A percentile compares a stretch with the other conserved stretches of the same genome.
Evolutionary conservation across 140 eudicot species (phyloP).

Genomic region (Artemisia princeps): DNA sequence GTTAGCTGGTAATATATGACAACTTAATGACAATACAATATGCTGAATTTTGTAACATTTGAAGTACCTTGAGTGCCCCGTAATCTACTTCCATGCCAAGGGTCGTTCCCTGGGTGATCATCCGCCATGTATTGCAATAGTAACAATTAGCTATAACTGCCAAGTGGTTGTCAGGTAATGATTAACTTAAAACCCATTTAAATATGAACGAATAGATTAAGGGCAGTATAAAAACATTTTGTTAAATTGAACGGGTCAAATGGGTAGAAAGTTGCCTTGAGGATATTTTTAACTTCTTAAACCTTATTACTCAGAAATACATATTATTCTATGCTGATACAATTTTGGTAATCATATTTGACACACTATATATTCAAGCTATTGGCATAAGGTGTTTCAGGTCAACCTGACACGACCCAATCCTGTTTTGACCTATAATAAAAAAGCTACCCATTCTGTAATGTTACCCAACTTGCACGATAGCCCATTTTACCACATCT

Average conservation of each 20-base stretch:
- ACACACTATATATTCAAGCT: not conserved
- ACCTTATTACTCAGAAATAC: not conserved
- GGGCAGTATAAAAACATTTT: not conserved
- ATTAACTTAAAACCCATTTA: not conserved
- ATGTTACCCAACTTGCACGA: no score
- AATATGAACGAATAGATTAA: not conserved
- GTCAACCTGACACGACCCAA: not conserved
- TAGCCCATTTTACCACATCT: no score
- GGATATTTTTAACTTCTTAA: not conserved
- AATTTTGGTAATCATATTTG: conserved; percentile 4
- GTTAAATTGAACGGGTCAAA: not conserved
- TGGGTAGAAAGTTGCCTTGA: not conserved
- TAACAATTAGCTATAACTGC: conserved; percentile 14
- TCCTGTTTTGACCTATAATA: no score
- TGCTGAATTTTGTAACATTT: conserved; percentile 7
- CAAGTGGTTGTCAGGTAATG: not conserved
- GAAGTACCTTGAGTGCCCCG: conserved; percentile 70
- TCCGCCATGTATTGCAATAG: conserved; percentile 76
- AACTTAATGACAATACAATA: conserved; percentile 10
- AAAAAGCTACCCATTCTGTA: no score
- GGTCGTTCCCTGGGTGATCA: conserved; percentile 59
- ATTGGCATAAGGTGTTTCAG: not conserved
- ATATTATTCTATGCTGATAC: not conserved
- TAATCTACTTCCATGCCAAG: conserved; percentile 89
- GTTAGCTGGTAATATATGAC: no score